Evolutionary conservation across 2,329 filamentous ascomycete species (phyloP), one percentile per base, ranked within the genome.

Genomic region (Scedosporium apiospermum): DNA sequence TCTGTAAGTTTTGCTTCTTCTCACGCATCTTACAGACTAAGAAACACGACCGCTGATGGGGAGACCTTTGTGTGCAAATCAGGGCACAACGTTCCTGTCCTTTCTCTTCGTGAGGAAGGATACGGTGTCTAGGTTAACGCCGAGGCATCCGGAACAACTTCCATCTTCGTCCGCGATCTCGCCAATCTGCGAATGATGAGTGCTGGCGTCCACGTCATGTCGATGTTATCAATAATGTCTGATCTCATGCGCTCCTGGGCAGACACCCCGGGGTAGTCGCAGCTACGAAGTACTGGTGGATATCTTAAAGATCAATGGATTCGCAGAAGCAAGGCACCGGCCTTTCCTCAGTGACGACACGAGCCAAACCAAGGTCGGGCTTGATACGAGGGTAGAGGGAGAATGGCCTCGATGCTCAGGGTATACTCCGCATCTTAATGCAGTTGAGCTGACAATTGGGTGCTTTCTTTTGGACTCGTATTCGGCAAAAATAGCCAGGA

Each of bases 221-320:
- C 80, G 16, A 71, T 87, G 64, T 89, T 90, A 67, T 78, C 79
- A 27, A 86, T 90, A 64, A 76, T 86, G 16, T 82, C 82, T 68
- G 87, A 90, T 67, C 74, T 90, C 62, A 89, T 90, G 87, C 79
- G 87, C 41, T 87, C 90, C 71, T 90, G 87, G 87, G 78, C 86
- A 57, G 76, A 77, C 65, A 75, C 71, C 0, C 80, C 80, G 7
- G 84, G 83, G 42, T 38, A 38, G 34, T 38, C 34, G 10, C 34
- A 12, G 34, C 10, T 3, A 23, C 23, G 23, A 23, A 23, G 23
- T 23, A 38, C 34, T 38, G 2, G 34, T 4, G 34, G 10, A 6
- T 38, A 7, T 38, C 5, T 38, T 3, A 38, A 14, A 38, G 34
- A 14, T 12, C 10, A 6, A 12, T 38, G 34, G 34, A 38, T 14